These are phyloP conservation scores for Chaetomidium leptoderma DNA, from an alignment of 495 filamentous ascomycete species.

Conservation along the genomic window DNA sequence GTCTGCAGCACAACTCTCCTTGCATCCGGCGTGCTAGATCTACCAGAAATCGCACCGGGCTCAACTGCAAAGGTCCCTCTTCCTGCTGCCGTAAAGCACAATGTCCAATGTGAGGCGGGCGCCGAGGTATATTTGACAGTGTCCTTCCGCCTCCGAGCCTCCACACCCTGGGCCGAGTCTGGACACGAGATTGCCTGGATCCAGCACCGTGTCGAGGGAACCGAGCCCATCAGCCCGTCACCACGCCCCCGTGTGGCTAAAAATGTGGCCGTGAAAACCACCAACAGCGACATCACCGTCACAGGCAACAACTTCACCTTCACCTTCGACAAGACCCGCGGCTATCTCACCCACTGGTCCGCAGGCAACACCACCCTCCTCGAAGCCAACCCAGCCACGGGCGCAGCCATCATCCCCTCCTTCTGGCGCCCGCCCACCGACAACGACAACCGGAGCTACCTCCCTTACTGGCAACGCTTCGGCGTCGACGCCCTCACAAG, in stretches of 20 bases:
- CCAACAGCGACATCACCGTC: conserved; percentile 2
- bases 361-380: conserved; percentile 20
- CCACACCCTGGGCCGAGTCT: conserved; percentile 22
- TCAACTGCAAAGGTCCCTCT: conserved; percentile 7
- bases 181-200: conserved; percentile 32
- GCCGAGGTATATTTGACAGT: conserved; percentile 25
- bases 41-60: conserved; percentile 19
- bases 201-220: conserved; percentile 15
- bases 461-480: conserved; percentile 40
- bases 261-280: not conserved
- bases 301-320: conserved; percentile 24
- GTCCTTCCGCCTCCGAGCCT: conserved; percentile 15
- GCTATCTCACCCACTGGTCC: conserved; percentile 38
- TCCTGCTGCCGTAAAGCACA: not conserved
- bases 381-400: conserved; percentile 39
- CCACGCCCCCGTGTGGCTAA: not conserved
- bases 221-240: not conserved
- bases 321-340: conserved; percentile 40
- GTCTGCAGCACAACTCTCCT: conserved; percentile 10
- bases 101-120: not conserved
- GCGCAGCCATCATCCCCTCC: conserved; percentile 34
- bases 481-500: conserved; percentile 36
- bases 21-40: conserved; percentile 17
- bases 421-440: conserved; percentile 52
- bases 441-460: conserved; percentile 49